Percentiles rank a stretch among this genome's conserved stretches.
phyloP scores from a whole-genome alignment of 164 flowering plant species.

The Stephania yunnanensis region DNA sequence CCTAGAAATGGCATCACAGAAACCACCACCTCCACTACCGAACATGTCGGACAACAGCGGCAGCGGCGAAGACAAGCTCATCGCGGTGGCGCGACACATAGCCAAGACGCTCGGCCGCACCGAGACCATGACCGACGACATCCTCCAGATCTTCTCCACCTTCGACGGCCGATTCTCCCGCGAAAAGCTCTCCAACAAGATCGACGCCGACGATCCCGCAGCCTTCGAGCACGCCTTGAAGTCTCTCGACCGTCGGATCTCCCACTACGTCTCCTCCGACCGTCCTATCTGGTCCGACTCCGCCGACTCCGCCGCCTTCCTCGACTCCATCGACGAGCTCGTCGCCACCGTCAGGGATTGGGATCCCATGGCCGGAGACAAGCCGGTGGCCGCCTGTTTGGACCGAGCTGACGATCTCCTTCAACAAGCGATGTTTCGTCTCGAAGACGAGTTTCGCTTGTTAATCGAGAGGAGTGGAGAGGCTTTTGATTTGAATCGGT shows the following conservation, averaged over 20 bases:
- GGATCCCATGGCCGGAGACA: constrained; percentile 44
- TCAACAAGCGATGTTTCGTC: constrained; percentile 71
- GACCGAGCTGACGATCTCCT: constrained; percentile 68
- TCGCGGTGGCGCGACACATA: constrained; percentile 88
- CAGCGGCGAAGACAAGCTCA: constrained; percentile 77
- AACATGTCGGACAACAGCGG: constrained; percentile 16
- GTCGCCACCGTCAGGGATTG: constrained; percentile 45
- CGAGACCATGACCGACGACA: constrained; percentile 78
- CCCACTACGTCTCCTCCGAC: constrained; percentile 45
- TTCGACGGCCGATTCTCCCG: constrained; percentile 83
- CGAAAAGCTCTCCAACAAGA: constrained; percentile 51
- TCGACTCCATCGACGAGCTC: constrained; percentile 66
- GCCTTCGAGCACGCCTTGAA: constrained; percentile 40
- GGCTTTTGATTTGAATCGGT: constrained; percentile 24
- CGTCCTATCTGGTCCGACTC: constrained; percentile 76
- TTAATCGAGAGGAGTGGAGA: constrained; percentile 48
- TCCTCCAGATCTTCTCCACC: constrained; percentile 76
- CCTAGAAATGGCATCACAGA: neutral
- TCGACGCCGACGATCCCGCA: constrained; percentile 25
- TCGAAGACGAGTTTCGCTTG: constrained; percentile 69
- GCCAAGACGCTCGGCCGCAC: constrained; percentile 84
- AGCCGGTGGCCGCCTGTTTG: constrained; percentile 44
- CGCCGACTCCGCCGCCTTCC: constrained; percentile 60
- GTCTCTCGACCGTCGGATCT: constrained; percentile 61
- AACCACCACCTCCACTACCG: too few relatives aligned